Evolutionary conservation across 768 basidiomycete genomes (phyloP), one percentile per base, ranked within the genome.

Genomic region (Kwoniella europaea): DNA sequence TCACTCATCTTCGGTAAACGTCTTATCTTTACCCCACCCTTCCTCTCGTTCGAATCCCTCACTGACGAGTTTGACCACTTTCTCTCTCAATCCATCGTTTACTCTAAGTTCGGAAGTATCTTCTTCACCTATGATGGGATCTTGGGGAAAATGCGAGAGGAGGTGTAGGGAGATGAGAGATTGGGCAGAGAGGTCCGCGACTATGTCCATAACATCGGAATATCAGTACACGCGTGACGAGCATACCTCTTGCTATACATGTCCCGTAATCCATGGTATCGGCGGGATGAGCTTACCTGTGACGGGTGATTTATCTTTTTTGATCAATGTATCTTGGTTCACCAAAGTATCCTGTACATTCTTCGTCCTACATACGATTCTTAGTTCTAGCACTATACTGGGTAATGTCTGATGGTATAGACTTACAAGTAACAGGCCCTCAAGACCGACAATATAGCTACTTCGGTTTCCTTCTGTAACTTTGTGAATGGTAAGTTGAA

Each of bases 91-190:
- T 2, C 85, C 85, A 9, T 85, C 84, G 54, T 85, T 83, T 42
- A 86, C 82, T 7, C 91, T 88, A 20, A 98, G 84, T 64, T 93
- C 92, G 0, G 88, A 86, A 0, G 96, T 90, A 82, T 97, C 93
- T 84, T 99, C 96, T 83, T 99, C 97, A 42, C 95, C 97, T 50
- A 98, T 90, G 79, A 98, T 92, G 10, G 88, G 88, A 84, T 98
- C 94, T 0, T 86, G 76, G 0, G 95, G 96, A 84, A 97, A 98
- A 0, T 90, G 89, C 13, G 86, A 85, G 16, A 84, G 81, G 44
- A 99, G 88, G 79, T 98, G 91, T 9, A 90, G 87, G 70, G 91
- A 91, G 76, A 99, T 90, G 53, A 98, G 89, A 0, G 95, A 93
- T 80, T 99, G 97, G 0, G 95, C 92, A 3, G 95, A 88, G 83